Evolutionary conservation across 345 rosid genomes (phyloP).

Genomic region (Iberis pinnata): DNA sequence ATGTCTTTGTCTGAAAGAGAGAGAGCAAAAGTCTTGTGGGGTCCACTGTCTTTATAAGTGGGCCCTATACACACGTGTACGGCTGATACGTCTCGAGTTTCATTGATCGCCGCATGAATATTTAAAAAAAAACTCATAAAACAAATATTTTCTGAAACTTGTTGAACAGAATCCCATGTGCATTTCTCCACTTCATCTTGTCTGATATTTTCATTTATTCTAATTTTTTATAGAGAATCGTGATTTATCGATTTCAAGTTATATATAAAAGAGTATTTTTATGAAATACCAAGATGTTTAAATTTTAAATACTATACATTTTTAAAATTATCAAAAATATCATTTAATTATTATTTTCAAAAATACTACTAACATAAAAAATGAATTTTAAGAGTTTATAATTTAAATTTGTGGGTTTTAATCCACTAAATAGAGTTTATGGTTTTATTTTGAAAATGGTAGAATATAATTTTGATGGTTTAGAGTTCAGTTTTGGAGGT

Average conservation of each 20-base stretch:
- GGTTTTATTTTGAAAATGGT: too few species aligned
- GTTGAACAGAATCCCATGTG: conserved; percentile 34
- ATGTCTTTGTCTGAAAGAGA: conserved; percentile 31
- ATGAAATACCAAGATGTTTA: too few species aligned
- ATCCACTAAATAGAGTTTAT: too few species aligned
- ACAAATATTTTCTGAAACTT: conserved; percentile 23
- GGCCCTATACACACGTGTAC: conserved; percentile 30
- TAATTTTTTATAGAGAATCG: background rate
- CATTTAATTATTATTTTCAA: too few species aligned
- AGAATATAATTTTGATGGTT: too few species aligned
- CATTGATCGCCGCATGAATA: conserved; percentile 26
- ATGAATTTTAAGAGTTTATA: too few species aligned
- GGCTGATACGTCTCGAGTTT: background rate
- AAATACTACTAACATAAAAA: too few species aligned
- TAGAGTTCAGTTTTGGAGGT: too few species aligned
- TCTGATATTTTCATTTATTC: conserved; percentile 12
- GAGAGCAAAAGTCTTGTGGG: conserved; percentile 18
- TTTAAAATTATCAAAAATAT: too few species aligned
- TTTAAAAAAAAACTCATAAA: background rate
- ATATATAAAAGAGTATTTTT: too few species aligned
- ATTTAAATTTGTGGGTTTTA: too few species aligned
- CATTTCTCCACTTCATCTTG: conserved; percentile 30
- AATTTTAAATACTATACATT: too few species aligned
- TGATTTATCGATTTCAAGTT: background rate
- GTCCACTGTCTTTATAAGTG: background rate